Evolutionary conservation across 805 yeast species (phyloP), one percentile per base, ranked within the genome.

Genomic region (Helenozyma rhizophorensis): DNA sequence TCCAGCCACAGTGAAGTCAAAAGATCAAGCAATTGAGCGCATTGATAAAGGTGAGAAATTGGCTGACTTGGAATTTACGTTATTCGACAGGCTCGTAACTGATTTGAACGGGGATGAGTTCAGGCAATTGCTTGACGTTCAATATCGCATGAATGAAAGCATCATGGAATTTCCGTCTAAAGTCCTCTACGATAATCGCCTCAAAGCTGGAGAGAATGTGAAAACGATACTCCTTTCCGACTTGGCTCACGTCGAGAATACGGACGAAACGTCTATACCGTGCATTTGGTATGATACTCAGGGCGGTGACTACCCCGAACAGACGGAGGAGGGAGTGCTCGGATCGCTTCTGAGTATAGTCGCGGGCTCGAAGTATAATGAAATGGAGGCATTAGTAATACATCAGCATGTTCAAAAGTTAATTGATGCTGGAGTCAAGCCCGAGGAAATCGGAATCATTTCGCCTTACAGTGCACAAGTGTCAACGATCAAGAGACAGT

Each of bases 401-500:
- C 45, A 65, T 19, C 58, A 67, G 14, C 89, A 89, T 49, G 64
- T 86, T 4, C 48, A 55, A 2, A 52, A 64, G 13, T 62, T 90
- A 14, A 37, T 78, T 3, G 55, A 52, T 0, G 50, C 65, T 2
- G 86, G 88, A 2, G 78, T 85, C 0, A 31, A 51, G 2, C 68
- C 72, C 19, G 58, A 60, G 1, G 69, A 70, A 33, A 86, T 90
- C 39, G 98, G 97, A 9, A 65, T 90, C 0, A 89, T 90, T 22
- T 75, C 96, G 0, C 97, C 98, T 0, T 90, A 90, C 51, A 80
- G 74, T 49, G 95, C 95, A 0, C 98, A 90, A 52, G 95, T 88
- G 1, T 55, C 80, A 0, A 50, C 73, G 10, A 45, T 90, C 19
- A 77, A 78, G 41, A 54, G 53, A 4, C 32, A 41, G 13, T 62